Conservation (phyloP, 2,329 filamentous ascomycete genomes). For the Botryotinia convoluta region DNA sequence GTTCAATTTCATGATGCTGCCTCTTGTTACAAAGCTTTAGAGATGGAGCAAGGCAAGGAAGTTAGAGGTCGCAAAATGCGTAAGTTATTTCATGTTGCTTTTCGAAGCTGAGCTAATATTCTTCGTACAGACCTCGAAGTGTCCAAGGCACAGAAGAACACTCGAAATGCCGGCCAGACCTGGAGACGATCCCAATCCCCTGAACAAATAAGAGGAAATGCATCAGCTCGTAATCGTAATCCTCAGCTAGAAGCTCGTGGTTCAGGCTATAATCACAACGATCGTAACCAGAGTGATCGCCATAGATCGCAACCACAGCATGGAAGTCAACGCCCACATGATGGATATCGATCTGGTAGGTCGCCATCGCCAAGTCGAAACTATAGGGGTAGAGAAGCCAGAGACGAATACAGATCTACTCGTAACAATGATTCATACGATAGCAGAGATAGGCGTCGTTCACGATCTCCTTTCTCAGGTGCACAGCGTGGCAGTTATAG, state of each 20-base stretch:
- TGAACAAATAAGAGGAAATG: conserved; percentile 47
- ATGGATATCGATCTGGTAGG: conserved; percentile 51
- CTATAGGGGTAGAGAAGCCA: conserved; percentile 25
- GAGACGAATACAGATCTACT: conserved; percentile 29
- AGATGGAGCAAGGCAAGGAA: conserved; percentile 74
- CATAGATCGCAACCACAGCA: conserved; percentile 33
- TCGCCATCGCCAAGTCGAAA: conserved; percentile 27
- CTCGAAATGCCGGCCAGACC: conserved; percentile 48
- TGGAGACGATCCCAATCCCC: conserved; percentile 60
- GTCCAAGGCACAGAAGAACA: conserved; percentile 82
- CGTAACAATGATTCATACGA: conserved; percentile 31
- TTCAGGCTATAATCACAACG: conserved; percentile 43
- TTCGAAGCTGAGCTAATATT: neutral
- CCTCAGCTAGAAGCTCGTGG: conserved; percentile 36
- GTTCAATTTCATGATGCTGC: conserved; percentile 82
- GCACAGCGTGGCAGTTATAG: conserved; percentile 55
- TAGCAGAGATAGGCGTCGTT: conserved; percentile 54
- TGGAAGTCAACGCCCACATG: conserved; percentile 52
- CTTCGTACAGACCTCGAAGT: conserved; percentile 71
- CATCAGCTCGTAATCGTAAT: conserved; percentile 42
- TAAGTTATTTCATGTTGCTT: conserved; percentile 48
- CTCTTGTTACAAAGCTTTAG: conserved; percentile 72
- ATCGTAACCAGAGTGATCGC: conserved; percentile 40
- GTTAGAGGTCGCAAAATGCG: conserved; percentile 91
- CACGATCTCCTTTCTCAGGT: conserved; percentile 60